These are phyloP conservation scores for Penicillium sp. DNA, from an alignment of 2,329 filamentous ascomycete species.

Conservation along the genomic window DNA sequence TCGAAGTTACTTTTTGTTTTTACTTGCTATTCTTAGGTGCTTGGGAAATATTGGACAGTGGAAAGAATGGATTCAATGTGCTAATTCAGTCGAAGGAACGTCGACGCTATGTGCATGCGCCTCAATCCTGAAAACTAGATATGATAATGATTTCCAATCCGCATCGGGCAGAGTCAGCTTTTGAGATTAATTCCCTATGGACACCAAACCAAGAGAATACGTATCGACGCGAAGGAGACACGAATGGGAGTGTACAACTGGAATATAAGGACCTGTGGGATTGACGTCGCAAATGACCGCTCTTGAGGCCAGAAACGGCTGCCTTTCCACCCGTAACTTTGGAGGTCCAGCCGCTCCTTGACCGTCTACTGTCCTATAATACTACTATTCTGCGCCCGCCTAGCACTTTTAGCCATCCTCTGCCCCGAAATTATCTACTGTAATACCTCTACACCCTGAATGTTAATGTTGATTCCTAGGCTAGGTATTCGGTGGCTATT, in stretches of 20 bases:
- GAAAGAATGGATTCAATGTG: constrained; percentile 4
- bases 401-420: too few species aligned
- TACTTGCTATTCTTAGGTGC: too few species aligned
- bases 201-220: neutral
- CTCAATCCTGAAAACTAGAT: constrained; percentile 3
- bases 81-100: constrained; percentile 1
- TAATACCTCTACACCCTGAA: neutral
- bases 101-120: neutral
- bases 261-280: too few species aligned
- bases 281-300: too few species aligned
- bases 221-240: neutral
- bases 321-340: too few species aligned
- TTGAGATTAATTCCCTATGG: neutral
- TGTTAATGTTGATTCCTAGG: neutral
- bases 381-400: too few species aligned
- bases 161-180: constrained; percentile 9
- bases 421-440: too few species aligned
- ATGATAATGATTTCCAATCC: constrained; percentile 1
- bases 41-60: too few species aligned
- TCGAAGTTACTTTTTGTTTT: neutral
- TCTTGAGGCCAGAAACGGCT: too few species aligned
- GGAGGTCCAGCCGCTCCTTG: too few species aligned
- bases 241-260: too few species aligned
- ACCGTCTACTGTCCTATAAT: too few species aligned
- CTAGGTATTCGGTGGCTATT: neutral